Evolutionary conservation across 2,329 filamentous ascomycete genomes (phyloP).

Genomic region (Pseudophaeomoniella oleicola): DNA sequence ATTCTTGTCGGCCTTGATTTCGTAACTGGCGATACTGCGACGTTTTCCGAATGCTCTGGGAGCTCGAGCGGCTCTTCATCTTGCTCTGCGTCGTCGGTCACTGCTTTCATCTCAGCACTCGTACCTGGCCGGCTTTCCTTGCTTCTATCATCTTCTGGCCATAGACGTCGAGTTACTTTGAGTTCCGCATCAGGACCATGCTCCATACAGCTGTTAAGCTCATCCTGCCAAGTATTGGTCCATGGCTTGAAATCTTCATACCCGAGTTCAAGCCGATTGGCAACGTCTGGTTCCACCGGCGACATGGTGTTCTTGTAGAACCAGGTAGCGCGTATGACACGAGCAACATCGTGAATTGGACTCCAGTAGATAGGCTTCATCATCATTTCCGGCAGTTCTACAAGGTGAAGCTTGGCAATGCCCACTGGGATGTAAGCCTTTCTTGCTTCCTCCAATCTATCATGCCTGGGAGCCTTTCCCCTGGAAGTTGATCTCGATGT

Average conservation of each 20-base stretch:
- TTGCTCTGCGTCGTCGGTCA: slow-evolving; percentile 2
- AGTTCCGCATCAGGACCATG: slow-evolving; percentile 82
- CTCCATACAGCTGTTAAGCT: slow-evolving; percentile 77
- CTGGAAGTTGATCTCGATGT: slow-evolving; percentile 4
- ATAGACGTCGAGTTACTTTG: slow-evolving; percentile 73
- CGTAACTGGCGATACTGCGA: slow-evolving; percentile 23
- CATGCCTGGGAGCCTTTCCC: slow-evolving; percentile 4
- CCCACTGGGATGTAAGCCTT: slow-evolving; percentile 63
- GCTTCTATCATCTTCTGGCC: slow-evolving; percentile 45
- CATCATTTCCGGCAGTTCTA: slow-evolving; percentile 63
- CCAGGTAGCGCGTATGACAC: slow-evolving; percentile 80
- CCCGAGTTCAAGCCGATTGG: slow-evolving; percentile 84
- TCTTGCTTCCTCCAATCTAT: slow-evolving; percentile 16
- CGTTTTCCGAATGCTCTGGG: slow-evolving; percentile 19
- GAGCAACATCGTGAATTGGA: slow-evolving; percentile 74
- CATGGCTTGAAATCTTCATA: slow-evolving; percentile 77
- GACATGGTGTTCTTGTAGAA: slow-evolving; percentile 95
- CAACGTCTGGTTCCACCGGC: slow-evolving; percentile 69
- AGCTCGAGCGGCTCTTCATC: slow-evolving; percentile 5
- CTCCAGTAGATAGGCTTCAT: slow-evolving; percentile 99
- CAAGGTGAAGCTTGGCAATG: slow-evolving; percentile 76
- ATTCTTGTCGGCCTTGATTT: slow-evolving; percentile 35
- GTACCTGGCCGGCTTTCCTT: slow-evolving; percentile 20
- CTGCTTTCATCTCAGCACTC: slow-evolving; percentile 11
- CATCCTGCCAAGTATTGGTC: slow-evolving; percentile 85